Percentiles rank a stretch among this genome's conserved stretches.
These are phyloP conservation scores for Globisporangium middletonii DNA, from an alignment of 352 stramenopile species.

Conservation along the genomic window DNA sequence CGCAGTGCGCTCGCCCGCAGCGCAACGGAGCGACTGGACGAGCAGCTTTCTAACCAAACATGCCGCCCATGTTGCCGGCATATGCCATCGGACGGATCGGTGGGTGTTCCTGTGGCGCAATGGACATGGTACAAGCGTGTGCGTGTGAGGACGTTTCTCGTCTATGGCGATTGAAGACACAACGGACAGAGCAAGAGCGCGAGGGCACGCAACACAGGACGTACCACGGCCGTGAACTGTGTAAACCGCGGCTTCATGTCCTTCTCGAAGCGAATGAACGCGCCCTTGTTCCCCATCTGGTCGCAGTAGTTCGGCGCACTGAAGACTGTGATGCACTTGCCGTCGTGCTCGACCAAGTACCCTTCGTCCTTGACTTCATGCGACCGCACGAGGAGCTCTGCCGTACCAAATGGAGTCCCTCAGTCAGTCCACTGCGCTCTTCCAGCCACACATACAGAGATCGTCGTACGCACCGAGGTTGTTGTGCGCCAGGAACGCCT, in stretches of 20 bases:
- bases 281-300: slow-evolving; percentile 99
- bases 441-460: not conserved
- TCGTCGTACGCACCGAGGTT: slow-evolving; percentile 70
- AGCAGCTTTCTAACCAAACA: slow-evolving; percentile 59
- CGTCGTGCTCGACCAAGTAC: slow-evolving; percentile 98
- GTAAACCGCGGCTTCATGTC: slow-evolving; percentile 95
- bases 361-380: slow-evolving; percentile 99
- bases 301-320: slow-evolving; percentile 99
- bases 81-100: slow-evolving; percentile 88
- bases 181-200: not conserved
- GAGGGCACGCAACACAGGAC: slow-evolving; percentile 1
- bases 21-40: not conserved
- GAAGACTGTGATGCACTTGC: slow-evolving; percentile 99
- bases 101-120: slow-evolving; percentile 59
- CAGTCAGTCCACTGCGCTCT: not conserved
- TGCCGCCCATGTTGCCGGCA: slow-evolving; percentile 86
- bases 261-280: slow-evolving; percentile 97
- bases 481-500: slow-evolving; percentile 95
- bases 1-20: not conserved
- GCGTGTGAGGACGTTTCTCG: not conserved
- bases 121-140: not conserved
- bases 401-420: not conserved
- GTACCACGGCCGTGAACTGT: slow-evolving; percentile 92
- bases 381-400: slow-evolving; percentile 95
- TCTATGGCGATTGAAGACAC: not conserved